Conservation (phyloP, 2,329 filamentous ascomycete genomes). For the Clarireedia homoeocarpa region DNA sequence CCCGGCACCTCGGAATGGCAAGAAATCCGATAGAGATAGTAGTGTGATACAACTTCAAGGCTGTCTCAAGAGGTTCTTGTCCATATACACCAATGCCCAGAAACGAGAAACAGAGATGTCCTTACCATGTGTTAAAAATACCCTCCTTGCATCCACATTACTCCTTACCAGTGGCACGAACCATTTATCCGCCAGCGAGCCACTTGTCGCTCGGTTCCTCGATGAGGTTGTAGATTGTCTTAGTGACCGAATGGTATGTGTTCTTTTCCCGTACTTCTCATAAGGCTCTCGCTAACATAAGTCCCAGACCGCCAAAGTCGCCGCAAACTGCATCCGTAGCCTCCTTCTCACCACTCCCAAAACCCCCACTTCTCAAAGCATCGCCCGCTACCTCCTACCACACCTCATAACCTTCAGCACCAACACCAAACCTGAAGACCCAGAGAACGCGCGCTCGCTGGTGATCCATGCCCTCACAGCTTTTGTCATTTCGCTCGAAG, state of each 20-base stretch:
- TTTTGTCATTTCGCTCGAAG: conserved; percentile 49
- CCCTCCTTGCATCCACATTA: conserved; percentile 79
- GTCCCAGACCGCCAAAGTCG: conserved; percentile 72
- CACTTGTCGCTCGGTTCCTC: conserved; percentile 65
- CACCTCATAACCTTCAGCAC: conserved; percentile 69
- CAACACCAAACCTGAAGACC: conserved; percentile 64
- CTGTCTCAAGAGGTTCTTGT: conserved; percentile 73
- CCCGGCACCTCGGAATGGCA: conserved; percentile 39
- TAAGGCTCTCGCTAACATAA: conserved; percentile 6
- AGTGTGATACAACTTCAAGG: conserved; percentile 59
- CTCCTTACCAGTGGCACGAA: conserved; percentile 76
- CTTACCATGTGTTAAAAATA: conserved; percentile 86
- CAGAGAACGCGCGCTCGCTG: conserved; percentile 64
- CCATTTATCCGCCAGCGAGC: conserved; percentile 65
- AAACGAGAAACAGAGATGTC: conserved; percentile 68
- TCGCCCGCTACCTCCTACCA: conserved; percentile 68
- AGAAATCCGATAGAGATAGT: conserved; percentile 31
- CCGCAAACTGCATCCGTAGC: conserved; percentile 81
- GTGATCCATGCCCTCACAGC: conserved; percentile 68
- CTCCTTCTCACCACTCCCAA: conserved; percentile 61
- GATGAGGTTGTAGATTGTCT: conserved; percentile 82
- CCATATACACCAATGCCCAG: conserved; percentile 69
- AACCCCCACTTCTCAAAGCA: conserved; percentile 59
- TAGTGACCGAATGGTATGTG: conserved; percentile 58
- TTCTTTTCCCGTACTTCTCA: not conserved